These are phyloP conservation scores for Cercospora sp. DNA, from an alignment of 2,329 filamentous ascomycete genomes.

Conservation along the genomic window DNA sequence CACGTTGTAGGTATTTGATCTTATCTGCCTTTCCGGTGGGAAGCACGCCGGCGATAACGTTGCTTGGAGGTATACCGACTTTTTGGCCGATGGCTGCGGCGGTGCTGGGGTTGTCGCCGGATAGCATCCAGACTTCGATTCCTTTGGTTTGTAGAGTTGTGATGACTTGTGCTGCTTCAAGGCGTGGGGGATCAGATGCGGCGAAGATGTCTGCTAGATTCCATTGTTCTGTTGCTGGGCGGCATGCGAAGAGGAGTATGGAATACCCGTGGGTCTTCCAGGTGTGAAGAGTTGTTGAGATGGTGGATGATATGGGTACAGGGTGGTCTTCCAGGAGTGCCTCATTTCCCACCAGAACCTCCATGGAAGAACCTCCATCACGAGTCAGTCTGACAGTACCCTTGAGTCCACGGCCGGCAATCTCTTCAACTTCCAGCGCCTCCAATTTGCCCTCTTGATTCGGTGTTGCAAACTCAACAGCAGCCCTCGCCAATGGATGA, in stretches of 20 bases:
- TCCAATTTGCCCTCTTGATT: neutral
- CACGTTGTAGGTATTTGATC: too few species aligned
- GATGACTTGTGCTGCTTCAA: too few species aligned
- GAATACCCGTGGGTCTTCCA: neutral
- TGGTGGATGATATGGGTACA: neutral
- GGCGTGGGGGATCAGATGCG: neutral
- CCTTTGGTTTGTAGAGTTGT: too few species aligned
- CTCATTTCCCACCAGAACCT: neutral
- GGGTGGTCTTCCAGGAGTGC: neutral
- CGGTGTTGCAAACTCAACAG: too few species aligned
- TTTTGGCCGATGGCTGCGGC: too few species aligned
- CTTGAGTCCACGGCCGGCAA: neutral
- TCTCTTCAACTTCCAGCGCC: neutral
- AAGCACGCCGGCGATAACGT: too few species aligned
- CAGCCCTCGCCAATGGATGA: neutral
- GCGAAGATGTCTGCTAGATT: neutral
- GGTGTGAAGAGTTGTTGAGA: neutral
- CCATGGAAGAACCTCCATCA: neutral
- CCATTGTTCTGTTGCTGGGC: neutral
- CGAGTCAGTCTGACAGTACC: neutral
- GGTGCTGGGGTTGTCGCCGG: too few species aligned
- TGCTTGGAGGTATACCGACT: too few species aligned
- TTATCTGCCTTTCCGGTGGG: too few species aligned
- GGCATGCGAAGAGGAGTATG: neutral
- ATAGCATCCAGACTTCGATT: too few species aligned